phyloP scores from a whole-genome alignment of 352 stramenopile species.

The Globisporangium abappressorium region DNA sequence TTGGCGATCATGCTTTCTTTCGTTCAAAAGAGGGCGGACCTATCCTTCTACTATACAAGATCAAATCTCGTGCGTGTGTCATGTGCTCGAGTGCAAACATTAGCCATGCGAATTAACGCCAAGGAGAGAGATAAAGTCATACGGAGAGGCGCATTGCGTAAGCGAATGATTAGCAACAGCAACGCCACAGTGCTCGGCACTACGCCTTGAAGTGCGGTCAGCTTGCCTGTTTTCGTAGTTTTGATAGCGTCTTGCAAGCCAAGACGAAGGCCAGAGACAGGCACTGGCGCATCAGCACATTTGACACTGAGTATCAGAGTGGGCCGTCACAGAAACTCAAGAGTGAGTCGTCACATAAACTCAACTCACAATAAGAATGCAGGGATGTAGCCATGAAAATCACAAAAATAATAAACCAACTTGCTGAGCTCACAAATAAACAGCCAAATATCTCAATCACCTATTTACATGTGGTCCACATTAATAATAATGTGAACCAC shows the following conservation, averaged over 20 bases:
- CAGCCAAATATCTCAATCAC: neutral
- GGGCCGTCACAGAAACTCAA: too few relatives aligned
- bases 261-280: neutral
- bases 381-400: neutral
- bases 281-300: too few relatives aligned
- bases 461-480: neutral
- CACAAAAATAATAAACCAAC: neutral
- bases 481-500: neutral
- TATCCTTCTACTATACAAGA: too few relatives aligned
- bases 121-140: neutral
- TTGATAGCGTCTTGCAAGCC: neutral
- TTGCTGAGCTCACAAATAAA: neutral
- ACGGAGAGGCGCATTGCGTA: neutral
- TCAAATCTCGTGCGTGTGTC: neutral
- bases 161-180: neutral
- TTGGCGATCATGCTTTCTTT: neutral
- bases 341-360: too few relatives aligned
- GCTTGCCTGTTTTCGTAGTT: neutral
- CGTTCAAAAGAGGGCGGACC: neutral
- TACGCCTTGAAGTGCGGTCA: neutral
- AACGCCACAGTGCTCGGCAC: neutral
- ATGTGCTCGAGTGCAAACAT: neutral
- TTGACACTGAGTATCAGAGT: too few relatives aligned
- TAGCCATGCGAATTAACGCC: neutral
- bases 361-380: neutral